A percentile compares a stretch with the other conserved stretches of the same genome.
phyloP scores from a whole-genome alignment of 306 rosid genomes.

The Cajanus cajan region DNA sequence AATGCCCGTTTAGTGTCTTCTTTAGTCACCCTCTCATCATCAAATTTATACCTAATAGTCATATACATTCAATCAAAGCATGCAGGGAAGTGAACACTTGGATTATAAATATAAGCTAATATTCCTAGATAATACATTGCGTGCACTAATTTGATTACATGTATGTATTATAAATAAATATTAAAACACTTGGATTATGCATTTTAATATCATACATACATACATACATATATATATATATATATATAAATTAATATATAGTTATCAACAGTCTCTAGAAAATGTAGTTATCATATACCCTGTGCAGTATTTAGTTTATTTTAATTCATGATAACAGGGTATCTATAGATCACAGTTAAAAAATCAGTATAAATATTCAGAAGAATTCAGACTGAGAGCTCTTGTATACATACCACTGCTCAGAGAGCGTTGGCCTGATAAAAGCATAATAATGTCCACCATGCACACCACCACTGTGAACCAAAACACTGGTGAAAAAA shows the following conservation, averaged over 20 bases:
- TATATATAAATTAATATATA: background rate
- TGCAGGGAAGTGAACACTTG: background rate
- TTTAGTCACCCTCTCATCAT: constrained; percentile 96
- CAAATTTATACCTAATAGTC: constrained; percentile 81
- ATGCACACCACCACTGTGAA: constrained; percentile 99
- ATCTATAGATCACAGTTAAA: background rate
- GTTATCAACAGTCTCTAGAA: background rate
- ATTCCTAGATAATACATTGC: too few species aligned
- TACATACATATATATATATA: too few species aligned
- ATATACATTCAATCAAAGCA: constrained; percentile 24
- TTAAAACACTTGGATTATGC: background rate
- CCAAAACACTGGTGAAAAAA: constrained; percentile 74
- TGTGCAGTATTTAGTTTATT: background rate
- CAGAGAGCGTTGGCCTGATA: constrained; percentile 94
- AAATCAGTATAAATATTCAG: background rate
- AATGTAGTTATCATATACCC: background rate
- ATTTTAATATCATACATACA: background rate
- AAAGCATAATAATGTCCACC: constrained; percentile 99
- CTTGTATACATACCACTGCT: constrained; percentile 66
- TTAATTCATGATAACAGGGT: background rate
- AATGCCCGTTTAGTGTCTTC: constrained; percentile 91
- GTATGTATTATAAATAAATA: background rate
- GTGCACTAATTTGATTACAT: too few species aligned
- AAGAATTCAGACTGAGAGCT: constrained; percentile 20
- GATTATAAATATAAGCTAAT: too few species aligned